Evolutionary conservation across 768 basidiomycete genomes (phyloP).

Genomic region (Polyporus arcularius): DNA sequence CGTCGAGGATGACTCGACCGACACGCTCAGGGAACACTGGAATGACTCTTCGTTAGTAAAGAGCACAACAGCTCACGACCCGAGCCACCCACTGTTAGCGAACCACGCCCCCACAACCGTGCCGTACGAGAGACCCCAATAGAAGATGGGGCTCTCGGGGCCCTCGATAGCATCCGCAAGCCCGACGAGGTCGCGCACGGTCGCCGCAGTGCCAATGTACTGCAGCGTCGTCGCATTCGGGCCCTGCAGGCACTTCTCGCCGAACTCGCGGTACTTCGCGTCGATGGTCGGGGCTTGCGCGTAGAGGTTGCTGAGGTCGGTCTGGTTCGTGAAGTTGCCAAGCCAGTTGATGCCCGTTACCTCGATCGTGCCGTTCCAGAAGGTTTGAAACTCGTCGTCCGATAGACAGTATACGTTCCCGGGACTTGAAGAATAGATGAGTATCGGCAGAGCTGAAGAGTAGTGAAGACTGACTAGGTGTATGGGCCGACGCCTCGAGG

Average conservation of each 20-base stretch:
- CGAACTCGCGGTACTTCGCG: constrained; percentile 3
- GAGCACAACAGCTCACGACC: not conserved
- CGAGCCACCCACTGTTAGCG: constrained; percentile 8
- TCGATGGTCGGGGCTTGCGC: constrained; percentile 1
- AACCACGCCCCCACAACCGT: constrained; percentile 13
- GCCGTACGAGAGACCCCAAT: constrained; percentile 19
- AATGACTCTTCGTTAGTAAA: not conserved
- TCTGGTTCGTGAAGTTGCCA: constrained; percentile 14
- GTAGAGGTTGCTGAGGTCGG: constrained; percentile 10
- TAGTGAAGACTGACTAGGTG: constrained; percentile 4
- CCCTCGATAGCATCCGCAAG: constrained; percentile 13
- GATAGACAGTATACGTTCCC: constrained; percentile 6
- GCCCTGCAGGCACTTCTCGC: constrained; percentile 10
- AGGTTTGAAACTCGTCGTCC: constrained; percentile 6
- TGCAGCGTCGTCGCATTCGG: constrained; percentile 13
- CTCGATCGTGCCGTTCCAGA: constrained; percentile 13
- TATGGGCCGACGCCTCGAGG: constrained; percentile 15
- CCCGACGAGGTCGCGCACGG: constrained; percentile 15
- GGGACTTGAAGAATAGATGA: not conserved
- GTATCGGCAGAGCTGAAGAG: not conserved
- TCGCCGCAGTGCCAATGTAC: constrained; percentile 16
- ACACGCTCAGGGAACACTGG: constrained; percentile 17
- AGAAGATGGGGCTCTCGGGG: constrained; percentile 3
- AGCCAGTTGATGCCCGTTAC: constrained; percentile 4
- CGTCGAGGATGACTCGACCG: constrained; percentile 15